These are phyloP conservation scores for Dactylellina leptospora DNA, from an alignment of 2,329 filamentous ascomycete species.

Conservation along the genomic window DNA sequence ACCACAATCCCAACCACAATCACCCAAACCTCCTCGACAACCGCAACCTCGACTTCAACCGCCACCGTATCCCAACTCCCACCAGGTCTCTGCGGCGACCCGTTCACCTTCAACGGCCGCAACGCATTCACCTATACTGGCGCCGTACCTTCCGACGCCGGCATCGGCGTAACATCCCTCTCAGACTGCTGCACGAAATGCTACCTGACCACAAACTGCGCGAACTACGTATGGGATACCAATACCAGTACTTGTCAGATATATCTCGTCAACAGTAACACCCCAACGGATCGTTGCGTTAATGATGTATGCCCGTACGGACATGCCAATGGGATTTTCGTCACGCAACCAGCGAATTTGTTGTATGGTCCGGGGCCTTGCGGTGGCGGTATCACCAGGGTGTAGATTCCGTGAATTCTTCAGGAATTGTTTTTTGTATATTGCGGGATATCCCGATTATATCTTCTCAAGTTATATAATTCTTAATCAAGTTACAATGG, in stretches of 20 bases:
- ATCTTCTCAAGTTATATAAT: too few species aligned
- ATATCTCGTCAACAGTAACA: background rate
- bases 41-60: background rate
- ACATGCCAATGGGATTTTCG: background rate
- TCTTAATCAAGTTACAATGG: too few species aligned
- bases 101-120: slow-evolving; percentile 16
- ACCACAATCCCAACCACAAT: background rate
- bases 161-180: background rate
- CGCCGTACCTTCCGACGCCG: background rate
- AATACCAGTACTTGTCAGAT: slow-evolving; percentile 1
- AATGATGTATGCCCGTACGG: slow-evolving; percentile 12
- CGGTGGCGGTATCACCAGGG: slow-evolving; percentile 9
- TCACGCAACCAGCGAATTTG: slow-evolving; percentile 7
- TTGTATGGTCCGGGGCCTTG: slow-evolving; percentile 32
- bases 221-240: slow-evolving; percentile 32
- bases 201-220: slow-evolving; percentile 4
- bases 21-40: background rate
- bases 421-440: background rate
- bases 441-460: too few species aligned
- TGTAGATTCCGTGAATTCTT: background rate
- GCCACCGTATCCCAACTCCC: slow-evolving; percentile 15
- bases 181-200: slow-evolving; percentile 17
- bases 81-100: slow-evolving; percentile 8
- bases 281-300: background rate
- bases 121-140: slow-evolving; percentile 26